Evolutionary conservation across 176 grass and related monocot genomes (phyloP).

Genomic region (Aegilops longissima): DNA sequence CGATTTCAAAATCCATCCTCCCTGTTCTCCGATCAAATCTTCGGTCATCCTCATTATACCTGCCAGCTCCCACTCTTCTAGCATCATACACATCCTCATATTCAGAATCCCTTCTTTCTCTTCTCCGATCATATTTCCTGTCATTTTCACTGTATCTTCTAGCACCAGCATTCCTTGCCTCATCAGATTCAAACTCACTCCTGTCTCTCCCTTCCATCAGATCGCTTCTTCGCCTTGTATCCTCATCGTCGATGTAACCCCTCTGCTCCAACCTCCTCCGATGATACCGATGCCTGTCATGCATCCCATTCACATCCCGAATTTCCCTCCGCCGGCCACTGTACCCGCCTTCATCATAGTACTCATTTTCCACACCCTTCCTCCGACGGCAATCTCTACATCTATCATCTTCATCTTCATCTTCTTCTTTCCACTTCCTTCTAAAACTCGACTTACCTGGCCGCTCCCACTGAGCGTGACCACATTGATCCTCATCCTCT

Average conservation of each 20-base stretch:
- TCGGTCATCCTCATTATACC: slow-evolving; percentile 18
- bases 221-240: slow-evolving; percentile 30
- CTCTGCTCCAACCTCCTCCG: slow-evolving; percentile 24
- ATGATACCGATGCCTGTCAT: slow-evolving; percentile 31
- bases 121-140: slow-evolving; percentile 29
- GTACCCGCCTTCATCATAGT: slow-evolving; percentile 33
- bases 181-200: slow-evolving; percentile 20
- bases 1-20: slow-evolving; percentile 20
- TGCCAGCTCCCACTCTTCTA: slow-evolving; percentile 17
- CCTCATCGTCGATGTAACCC: slow-evolving; percentile 43
- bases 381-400: slow-evolving; percentile 34
- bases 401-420: slow-evolving; percentile 24
- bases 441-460: neutral
- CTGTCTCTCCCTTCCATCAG: slow-evolving; percentile 18
- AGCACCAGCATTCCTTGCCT: slow-evolving; percentile 9
- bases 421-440: slow-evolving; percentile 38
- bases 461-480: slow-evolving; percentile 14
- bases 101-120: slow-evolving; percentile 32
- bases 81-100: slow-evolving; percentile 27
- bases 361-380: slow-evolving; percentile 24
- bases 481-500: slow-evolving; percentile 11
- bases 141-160: slow-evolving; percentile 32
- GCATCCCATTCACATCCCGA: slow-evolving; percentile 24
- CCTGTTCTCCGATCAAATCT: slow-evolving; percentile 35
- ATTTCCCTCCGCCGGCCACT: slow-evolving; percentile 17